phyloP scores from a whole-genome alignment of 768 basidiomycete genomes.

The Macrolepiota fuliginosa region DNA sequence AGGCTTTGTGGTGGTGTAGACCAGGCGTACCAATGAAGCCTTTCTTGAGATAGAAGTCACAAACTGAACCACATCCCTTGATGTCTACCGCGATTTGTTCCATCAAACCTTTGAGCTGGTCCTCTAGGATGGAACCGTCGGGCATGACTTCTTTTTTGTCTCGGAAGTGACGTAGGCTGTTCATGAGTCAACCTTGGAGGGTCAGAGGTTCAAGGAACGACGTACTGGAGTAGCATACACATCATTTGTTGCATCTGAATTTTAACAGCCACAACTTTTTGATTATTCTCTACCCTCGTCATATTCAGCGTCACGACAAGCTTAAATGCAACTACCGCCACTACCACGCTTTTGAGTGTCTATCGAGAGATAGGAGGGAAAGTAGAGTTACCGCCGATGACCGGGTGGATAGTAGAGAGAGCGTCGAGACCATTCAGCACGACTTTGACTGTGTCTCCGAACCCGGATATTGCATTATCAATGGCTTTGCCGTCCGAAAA shows the following conservation, averaged over 20 bases:
- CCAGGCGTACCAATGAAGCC: constrained; percentile 31
- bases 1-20: not conserved
- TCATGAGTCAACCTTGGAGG: not conserved
- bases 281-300: constrained; percentile 50
- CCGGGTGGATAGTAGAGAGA: constrained; percentile 33
- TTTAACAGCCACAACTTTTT: constrained; percentile 42
- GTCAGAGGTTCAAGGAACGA: not conserved
- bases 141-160: constrained; percentile 22
- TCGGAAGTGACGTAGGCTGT: constrained; percentile 27
- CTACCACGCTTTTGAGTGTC: constrained; percentile 16
- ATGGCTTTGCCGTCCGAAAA: constrained; percentile 15
- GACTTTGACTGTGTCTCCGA: constrained; percentile 24
- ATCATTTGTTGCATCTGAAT: constrained; percentile 52
- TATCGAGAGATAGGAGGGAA: not conserved
- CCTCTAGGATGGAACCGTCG: constrained; percentile 29
- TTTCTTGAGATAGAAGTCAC: constrained; percentile 46
- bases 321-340: constrained; percentile 49
- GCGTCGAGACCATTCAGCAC: constrained; percentile 31
- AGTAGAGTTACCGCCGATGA: constrained; percentile 28
- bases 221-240: constrained; percentile 43
- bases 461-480: constrained; percentile 25
- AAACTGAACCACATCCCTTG: constrained; percentile 38
- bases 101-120: constrained; percentile 26
- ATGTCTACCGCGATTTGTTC: constrained; percentile 36
- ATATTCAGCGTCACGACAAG: constrained; percentile 45